Percentiles rank a stretch among this genome's conserved stretches.
These are phyloP conservation scores for Penicillium paradoxum DNA, from an alignment of 495 filamentous ascomycete genomes.

Conservation along the genomic window DNA sequence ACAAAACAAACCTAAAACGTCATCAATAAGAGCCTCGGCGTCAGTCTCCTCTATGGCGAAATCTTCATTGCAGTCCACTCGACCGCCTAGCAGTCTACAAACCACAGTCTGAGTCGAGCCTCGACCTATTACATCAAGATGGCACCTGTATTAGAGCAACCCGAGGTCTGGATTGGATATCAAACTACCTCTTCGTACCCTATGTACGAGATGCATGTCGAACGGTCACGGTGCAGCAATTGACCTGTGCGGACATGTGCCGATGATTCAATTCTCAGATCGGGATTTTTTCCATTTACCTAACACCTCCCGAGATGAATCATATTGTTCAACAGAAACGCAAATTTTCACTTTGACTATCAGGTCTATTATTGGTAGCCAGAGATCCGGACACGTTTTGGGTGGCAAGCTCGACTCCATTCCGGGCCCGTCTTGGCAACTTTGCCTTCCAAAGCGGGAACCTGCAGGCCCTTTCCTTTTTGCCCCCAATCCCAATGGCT, in stretches of 20 bases:
- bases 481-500: background rate
- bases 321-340: conserved; percentile 15
- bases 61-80: background rate
- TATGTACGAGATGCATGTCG: background rate
- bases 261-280: conserved; percentile 22
- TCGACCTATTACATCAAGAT: no score
- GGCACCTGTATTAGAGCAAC: no score
- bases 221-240: conserved; percentile 4
- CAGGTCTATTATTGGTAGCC: background rate
- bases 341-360: background rate
- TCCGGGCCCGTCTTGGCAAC: conserved; percentile 8
- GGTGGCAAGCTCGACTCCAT: conserved; percentile 24
- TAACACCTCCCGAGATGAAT: conserved; percentile 20
- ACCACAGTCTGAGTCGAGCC: no score
- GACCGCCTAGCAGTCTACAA: no score
- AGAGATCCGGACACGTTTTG: conserved; percentile 1
- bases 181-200: background rate
- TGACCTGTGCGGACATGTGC: conserved; percentile 14
- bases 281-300: background rate
- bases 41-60: background rate
- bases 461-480: conserved; percentile 7
- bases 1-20: conserved; percentile 1
- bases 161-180: no score
- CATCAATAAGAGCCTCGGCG: background rate
- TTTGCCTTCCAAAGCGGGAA: background rate